Evolutionary conservation across 352 stramenopile genomes (phyloP).

Genomic region (Phytophthora kernoviae): DNA sequence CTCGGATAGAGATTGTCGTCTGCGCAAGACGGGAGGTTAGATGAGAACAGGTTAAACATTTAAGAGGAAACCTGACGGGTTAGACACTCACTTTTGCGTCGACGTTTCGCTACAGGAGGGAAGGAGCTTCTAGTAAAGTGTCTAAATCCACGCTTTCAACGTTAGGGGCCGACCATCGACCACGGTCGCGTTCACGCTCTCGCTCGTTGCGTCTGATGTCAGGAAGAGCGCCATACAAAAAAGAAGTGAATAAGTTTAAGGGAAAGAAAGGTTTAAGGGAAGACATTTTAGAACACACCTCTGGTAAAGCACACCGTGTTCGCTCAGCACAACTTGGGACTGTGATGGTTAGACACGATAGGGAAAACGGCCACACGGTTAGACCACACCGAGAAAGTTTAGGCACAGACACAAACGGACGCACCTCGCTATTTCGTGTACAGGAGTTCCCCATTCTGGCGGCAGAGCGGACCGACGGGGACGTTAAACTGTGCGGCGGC

Average conservation of each 20-base stretch:
- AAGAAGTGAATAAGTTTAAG: not conserved
- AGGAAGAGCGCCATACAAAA: not conserved
- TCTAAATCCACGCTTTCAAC: slow-evolving; percentile 80
- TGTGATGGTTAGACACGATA: slow-evolving; percentile 23
- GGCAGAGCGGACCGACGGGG: too few relatives aligned
- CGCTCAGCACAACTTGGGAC: slow-evolving; percentile 71
- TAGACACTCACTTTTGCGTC: slow-evolving; percentile 64
- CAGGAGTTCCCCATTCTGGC: slow-evolving; percentile 65
- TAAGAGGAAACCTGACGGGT: not conserved
- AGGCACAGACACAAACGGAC: not conserved
- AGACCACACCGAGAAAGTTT: too few relatives aligned
- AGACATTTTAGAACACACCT: slow-evolving; percentile 26
- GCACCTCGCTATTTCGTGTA: slow-evolving; percentile 61
- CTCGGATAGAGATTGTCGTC: slow-evolving; percentile 41
- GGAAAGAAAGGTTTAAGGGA: slow-evolving; percentile 6
- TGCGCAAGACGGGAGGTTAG: slow-evolving; percentile 1
- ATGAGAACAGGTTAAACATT: too few relatives aligned
- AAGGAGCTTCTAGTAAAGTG: slow-evolving; percentile 76
- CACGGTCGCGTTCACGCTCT: slow-evolving; percentile 47
- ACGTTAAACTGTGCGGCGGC: too few relatives aligned
- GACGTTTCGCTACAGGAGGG: slow-evolving; percentile 38
- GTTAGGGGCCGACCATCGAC: slow-evolving; percentile 76
- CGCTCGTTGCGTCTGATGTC: slow-evolving; percentile 13
- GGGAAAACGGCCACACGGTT: too few relatives aligned
- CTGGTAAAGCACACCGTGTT: slow-evolving; percentile 47